These are phyloP conservation scores for Conringia planisiliqua DNA, from an alignment of 345 rosid genomes.

Conservation along the genomic window DNA sequence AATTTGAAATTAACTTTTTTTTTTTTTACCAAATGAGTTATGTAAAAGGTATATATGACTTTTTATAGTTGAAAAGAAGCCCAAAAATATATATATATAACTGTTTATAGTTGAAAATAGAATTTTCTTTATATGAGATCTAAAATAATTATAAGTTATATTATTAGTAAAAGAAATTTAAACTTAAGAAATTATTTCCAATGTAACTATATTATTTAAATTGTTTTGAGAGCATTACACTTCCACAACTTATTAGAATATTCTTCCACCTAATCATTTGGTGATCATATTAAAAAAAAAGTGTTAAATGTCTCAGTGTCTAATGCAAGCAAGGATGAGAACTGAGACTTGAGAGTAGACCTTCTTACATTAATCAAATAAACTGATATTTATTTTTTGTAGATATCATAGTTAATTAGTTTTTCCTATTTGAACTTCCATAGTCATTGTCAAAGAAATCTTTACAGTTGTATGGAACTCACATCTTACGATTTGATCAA, in stretches of 20 bases:
- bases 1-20: no score
- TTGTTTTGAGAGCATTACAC: conserved; percentile 22
- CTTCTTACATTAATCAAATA: conserved; percentile 3
- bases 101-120: no score
- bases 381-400: background rate
- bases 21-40: no score
- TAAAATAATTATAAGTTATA: no score
- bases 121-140: no score
- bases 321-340: conserved; percentile 24
- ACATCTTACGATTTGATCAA: no score
- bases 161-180: no score
- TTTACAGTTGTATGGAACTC: background rate
- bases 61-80: no score
- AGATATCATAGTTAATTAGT: background rate
- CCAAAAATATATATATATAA: no score
- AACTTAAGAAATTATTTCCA: no score
- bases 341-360: conserved; percentile 12
- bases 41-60: no score
- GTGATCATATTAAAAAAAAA: background rate
- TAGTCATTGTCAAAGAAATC: background rate
- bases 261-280: conserved; percentile 31
- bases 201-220: conserved; percentile 2
- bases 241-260: conserved; percentile 32
- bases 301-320: background rate
- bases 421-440: background rate